Evolutionary conservation across 306 rosid species (phyloP), one percentile per base, ranked within the genome.

Genomic region (Cicer bijugum): DNA sequence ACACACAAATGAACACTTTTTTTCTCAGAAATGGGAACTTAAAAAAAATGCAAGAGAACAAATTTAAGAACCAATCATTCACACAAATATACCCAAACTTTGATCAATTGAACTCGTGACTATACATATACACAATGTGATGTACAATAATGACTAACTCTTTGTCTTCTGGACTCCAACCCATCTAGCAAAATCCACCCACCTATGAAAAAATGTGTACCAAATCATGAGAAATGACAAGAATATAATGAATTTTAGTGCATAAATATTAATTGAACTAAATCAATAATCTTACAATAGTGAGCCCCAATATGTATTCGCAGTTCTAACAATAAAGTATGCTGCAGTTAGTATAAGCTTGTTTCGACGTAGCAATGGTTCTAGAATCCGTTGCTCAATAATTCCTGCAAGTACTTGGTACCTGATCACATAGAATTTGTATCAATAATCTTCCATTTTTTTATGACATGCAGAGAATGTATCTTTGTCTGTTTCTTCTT

Each of bases 171-270:
- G 98, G 60, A 93, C 85, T 66, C 93, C 98, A 40, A 81, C 83
- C 97, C 95, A 88, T 48, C 96, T 83, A 8, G 91, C 96, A 77
- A 85, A 93, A 80, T 91, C 97, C 28, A 93, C 93, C 98, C 98
- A 91, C 92, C 97, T 93, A 73, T n/a, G 40, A 38, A 73, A 16
- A 76, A 6, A 71, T 43, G 65, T 9, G 56, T 51, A 59, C 33
- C 8, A 10, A 59, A 11, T 40, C 4, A 11, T 85, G 33, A 83
- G 67, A 69, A 63, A 9, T 35, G 5, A 15, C 35, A 20, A 2
- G 20, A 64, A 74, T 15, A 42, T 8, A 57, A 63, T 50, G 60
- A 59, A 28, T 8, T 48, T 55, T 17, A 23, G 48, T 1, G 12
- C 2, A 69, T 12, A 52, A 43, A 37, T 19, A 23, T 20, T 5